These are phyloP conservation scores for Fusarium tricinctum DNA, from an alignment of 2,329 filamentous ascomycete genomes.

Conservation along the genomic window DNA sequence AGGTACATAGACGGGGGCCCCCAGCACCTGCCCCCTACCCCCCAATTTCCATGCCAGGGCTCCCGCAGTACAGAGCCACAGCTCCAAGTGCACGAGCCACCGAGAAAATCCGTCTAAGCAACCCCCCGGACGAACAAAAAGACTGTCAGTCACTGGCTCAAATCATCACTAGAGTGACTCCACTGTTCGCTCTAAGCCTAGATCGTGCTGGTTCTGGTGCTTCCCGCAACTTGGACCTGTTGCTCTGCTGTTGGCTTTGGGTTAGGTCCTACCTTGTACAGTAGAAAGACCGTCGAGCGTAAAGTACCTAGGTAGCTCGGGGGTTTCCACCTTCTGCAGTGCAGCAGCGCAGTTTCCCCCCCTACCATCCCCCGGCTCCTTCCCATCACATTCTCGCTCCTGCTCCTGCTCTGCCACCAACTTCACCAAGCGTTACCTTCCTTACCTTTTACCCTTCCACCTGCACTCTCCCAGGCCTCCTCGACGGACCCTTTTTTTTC, in stretches of 20 bases:
- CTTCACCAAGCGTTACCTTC: constrained; percentile 37
- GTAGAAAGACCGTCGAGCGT: constrained; percentile 1
- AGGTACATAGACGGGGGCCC: constrained; percentile 29
- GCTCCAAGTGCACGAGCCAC: constrained; percentile 46
- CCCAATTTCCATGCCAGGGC: constrained; percentile 50
- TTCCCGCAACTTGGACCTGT: constrained; percentile 34
- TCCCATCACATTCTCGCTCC: constrained; percentile 35
- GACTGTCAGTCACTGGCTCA: constrained; percentile 22
- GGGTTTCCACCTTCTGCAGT: constrained; percentile 37
- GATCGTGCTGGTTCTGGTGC: constrained; percentile 24
- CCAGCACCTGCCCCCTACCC: constrained; percentile 36
- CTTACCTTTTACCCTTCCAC: constrained; percentile 38
- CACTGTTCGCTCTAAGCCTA: constrained; percentile 37
- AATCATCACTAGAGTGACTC: constrained; percentile 15
- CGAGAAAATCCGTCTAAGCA: constrained; percentile 22
- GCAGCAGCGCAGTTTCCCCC: constrained; percentile 44
- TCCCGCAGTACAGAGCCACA: constrained; percentile 44
- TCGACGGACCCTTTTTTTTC: constrained; percentile 46
- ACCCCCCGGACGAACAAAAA: constrained; percentile 15
- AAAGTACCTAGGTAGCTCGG: constrained; percentile 22
- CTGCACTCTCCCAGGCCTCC: constrained; percentile 42
- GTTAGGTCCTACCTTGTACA: constrained; percentile 15
- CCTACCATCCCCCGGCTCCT: constrained; percentile 41
- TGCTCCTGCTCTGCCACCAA: constrained; percentile 35
- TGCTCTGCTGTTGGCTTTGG: constrained; percentile 34